These are phyloP conservation scores for Ustilago curta DNA, from an alignment of 1,284 basidiomycete species.

Conservation along the genomic window DNA sequence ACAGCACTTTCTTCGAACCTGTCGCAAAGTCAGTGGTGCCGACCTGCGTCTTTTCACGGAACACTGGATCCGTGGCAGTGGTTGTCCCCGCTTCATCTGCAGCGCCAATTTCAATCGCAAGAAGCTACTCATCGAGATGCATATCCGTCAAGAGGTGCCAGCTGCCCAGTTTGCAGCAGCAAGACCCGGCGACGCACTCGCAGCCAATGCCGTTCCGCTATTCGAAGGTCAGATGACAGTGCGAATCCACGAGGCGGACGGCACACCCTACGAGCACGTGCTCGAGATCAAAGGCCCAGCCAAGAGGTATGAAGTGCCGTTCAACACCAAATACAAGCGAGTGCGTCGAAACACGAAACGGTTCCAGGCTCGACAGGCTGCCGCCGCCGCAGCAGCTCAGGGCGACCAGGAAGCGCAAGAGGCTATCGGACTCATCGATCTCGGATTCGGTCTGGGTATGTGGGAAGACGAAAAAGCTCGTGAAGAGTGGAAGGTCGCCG, in stretches of 20 bases:
- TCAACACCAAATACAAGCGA: conserved; percentile 99
- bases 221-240: conserved; percentile 90
- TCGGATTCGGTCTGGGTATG: conserved; percentile 92
- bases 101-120: conserved; percentile 94
- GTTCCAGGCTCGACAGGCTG: conserved; percentile 91
- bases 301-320: conserved; percentile 95
- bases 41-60: conserved; percentile 91
- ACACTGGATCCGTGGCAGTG: conserved; percentile 98
- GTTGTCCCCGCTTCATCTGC: conserved; percentile 91
- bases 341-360: conserved; percentile 93
- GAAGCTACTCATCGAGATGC: conserved; percentile 96
- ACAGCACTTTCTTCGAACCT: conserved; percentile 87
- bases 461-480: conserved; percentile 86
- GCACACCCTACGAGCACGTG: conserved; percentile 98
- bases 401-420: conserved; percentile 79
- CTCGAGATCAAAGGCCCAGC: conserved; percentile 87
- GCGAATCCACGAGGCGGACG: conserved; percentile 98
- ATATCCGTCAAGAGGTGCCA: conserved; percentile 87
- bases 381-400: conserved; percentile 90
- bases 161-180: conserved; percentile 72
- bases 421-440: conserved; percentile 92
- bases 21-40: conserved; percentile 83
- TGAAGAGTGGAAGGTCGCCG: conserved; percentile 86
- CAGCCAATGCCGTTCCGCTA: conserved; percentile 71
- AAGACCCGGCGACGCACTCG: conserved; percentile 61